Evolutionary conservation across 2,329 filamentous ascomycete genomes (phyloP).

Genomic region (Didymella segeticola): DNA sequence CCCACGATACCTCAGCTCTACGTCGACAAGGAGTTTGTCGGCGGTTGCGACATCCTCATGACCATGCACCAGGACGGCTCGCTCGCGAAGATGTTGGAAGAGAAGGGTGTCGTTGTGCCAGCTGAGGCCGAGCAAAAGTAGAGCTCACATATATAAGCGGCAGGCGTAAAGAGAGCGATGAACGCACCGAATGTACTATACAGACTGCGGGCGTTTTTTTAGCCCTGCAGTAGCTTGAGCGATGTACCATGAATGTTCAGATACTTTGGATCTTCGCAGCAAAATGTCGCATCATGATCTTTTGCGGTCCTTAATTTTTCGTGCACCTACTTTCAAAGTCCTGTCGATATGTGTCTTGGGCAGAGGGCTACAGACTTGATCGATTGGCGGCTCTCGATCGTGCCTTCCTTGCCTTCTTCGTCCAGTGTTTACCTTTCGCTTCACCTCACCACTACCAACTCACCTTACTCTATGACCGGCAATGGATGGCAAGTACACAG

Average conservation of each 20-base stretch:
- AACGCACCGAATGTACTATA: slow-evolving; percentile 8
- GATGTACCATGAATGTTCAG: slow-evolving; percentile 1
- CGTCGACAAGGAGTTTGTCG: slow-evolving; percentile 92
- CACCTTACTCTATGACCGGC: neutral
- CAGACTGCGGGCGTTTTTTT: neutral
- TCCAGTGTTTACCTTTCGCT: neutral
- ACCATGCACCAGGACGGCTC: slow-evolving; percentile 97
- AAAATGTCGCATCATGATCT: neutral
- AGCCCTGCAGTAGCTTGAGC: neutral
- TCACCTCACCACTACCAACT: slow-evolving; percentile 1
- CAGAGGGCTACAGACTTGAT: too few species aligned
- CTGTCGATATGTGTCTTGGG: neutral
- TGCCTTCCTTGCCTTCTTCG: neutral
- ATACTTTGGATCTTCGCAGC: neutral
- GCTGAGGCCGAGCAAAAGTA: slow-evolving; percentile 34
- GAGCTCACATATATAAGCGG: neutral
- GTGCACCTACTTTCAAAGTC: too few species aligned
- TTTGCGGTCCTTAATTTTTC: too few species aligned
- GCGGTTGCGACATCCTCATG: slow-evolving; percentile 96
- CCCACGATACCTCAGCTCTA: slow-evolving; percentile 98
- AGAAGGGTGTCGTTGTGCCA: slow-evolving; percentile 84
- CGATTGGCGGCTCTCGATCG: too few species aligned
- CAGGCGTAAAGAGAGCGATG: neutral
- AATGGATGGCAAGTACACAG: neutral
- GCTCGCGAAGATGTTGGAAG: slow-evolving; percentile 86